Evolutionary conservation across 139 green algal species (phyloP), one percentile per base, ranked within the genome.

Genomic region (Coelastrella sp.): DNA sequence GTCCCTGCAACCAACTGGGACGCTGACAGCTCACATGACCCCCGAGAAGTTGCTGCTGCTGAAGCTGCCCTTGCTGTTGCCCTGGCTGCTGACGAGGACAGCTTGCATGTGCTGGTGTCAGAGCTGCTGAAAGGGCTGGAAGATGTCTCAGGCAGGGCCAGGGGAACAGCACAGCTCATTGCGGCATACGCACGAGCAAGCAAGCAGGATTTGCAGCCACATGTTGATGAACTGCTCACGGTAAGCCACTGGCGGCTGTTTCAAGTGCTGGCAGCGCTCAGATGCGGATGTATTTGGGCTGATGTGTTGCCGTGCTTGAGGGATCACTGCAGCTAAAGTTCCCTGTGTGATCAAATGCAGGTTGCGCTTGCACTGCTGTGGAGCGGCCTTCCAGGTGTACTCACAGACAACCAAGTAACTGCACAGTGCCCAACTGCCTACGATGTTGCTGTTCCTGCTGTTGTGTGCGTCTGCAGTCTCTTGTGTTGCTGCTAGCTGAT

Each of bases 121-220:
- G 92, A 98, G 94, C 86, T 99, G 84, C 82, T 94, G 23, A 94
- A 94, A 84, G 95, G 71, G 5, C 90, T 98, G 92, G 96, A 98
- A 73, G 96, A 98, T 19, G 80, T 91, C 10, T 59, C 56, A 54
- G 90, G 85, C 73, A 81, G 96, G 61, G 87, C 78, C 4, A 80
- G 83, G 4, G 96, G 94, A 11, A 91, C 96, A 11, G 95, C 95
- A 20, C 83, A 89, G n/a, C 89, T 94, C 10, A 73, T 96, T 0
- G 47, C 88, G 5, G 65, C 88, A 4, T 96, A 94, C 86, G 77
- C 77, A 17, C 20, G 60, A n/a, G 19, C 61, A 5, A 81, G 23
- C 13, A 57, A 57, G 58, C 64, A 82, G 75, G 61, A 73, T 57
- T 93, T 97, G 88, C 92, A 97, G 87, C 93, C 97, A 56, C 93